phyloP scores from a whole-genome alignment of 164 flowering plant genomes.

The Dillenia turbinata region DNA sequence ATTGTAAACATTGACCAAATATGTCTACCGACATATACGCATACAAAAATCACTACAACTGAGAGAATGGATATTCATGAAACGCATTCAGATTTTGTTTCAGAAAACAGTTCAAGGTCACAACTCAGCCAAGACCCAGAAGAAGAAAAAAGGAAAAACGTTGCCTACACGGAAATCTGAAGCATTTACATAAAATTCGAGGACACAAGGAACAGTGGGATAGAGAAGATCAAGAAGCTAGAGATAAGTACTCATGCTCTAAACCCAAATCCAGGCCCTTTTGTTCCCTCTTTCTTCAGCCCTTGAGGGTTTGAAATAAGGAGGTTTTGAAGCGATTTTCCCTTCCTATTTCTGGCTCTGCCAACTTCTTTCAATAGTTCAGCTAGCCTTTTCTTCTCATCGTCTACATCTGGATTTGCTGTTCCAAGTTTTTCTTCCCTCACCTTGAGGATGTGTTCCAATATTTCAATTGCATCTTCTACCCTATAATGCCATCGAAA shows the following conservation, averaged over 20 bases:
- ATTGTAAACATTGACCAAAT: too few species aligned
- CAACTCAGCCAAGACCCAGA: neutral
- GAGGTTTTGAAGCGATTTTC: constrained; percentile 30
- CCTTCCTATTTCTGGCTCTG: constrained; percentile 21
- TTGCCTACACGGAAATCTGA: neutral
- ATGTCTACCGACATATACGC: too few species aligned
- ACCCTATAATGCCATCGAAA: constrained; percentile 15
- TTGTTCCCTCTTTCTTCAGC: constrained; percentile 15
- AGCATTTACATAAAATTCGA: neutral
- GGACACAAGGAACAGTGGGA: neutral
- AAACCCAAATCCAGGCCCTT: constrained; percentile 12
- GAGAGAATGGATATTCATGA: too few species aligned
- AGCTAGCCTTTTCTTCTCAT: constrained; percentile 33
- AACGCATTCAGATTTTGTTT: neutral
- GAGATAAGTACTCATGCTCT: constrained; percentile 2
- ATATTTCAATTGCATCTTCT: constrained; percentile 36
- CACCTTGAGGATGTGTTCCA: constrained; percentile 32
- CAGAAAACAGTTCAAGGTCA: constrained; percentile 3
- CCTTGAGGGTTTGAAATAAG: constrained; percentile 21
- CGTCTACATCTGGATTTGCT: constrained; percentile 39
- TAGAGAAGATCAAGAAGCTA: neutral
- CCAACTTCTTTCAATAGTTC: constrained; percentile 40
- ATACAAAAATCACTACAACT: too few species aligned
- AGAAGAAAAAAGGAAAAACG: neutral
- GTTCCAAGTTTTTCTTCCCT: constrained; percentile 48